These are phyloP conservation scores for Lepidopterella palustris DNA, from an alignment of 495 filamentous ascomycete species.

Conservation along the genomic window DNA sequence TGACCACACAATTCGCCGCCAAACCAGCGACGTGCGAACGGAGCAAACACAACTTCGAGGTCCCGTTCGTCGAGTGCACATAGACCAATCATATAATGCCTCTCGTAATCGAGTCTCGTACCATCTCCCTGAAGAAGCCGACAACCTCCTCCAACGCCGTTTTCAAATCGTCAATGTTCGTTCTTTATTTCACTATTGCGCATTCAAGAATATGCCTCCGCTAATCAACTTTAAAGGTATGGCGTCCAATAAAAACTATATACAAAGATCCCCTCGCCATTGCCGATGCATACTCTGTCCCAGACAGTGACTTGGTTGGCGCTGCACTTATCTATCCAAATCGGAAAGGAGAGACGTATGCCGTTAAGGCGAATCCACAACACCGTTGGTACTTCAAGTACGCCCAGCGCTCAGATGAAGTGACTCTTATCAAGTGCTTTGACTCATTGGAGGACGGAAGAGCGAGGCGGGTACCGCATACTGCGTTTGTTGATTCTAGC, in stretches of 20 bases:
- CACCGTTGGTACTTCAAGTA: slow-evolving; percentile 56
- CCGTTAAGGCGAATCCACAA: slow-evolving; percentile 50
- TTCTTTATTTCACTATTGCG: no score
- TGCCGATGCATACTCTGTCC: slow-evolving; percentile 54
- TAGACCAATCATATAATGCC: slow-evolving; percentile 68
- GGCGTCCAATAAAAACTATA: slow-evolving; percentile 63
- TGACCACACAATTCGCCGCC: slow-evolving; percentile 82
- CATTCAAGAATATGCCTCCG: no score
- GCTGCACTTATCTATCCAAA: slow-evolving; percentile 69
- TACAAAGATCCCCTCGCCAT: slow-evolving; percentile 56
- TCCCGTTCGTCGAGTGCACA: slow-evolving; percentile 68
- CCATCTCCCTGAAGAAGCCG: slow-evolving; percentile 55
- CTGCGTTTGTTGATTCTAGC: slow-evolving; percentile 68
- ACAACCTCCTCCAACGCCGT: slow-evolving; percentile 51
- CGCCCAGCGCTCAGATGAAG: slow-evolving; percentile 15
- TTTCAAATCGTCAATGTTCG: slow-evolving; percentile 71
- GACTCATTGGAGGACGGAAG: slow-evolving; percentile 56
- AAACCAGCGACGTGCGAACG: slow-evolving; percentile 33
- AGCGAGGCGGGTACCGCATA: slow-evolving; percentile 65
- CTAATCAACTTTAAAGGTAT: no score
- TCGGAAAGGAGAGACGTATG: slow-evolving; percentile 66
- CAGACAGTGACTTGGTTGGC: slow-evolving; percentile 57
- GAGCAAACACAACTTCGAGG: slow-evolving; percentile 36
- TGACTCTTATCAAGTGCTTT: slow-evolving; percentile 44
- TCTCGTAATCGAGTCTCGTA: slow-evolving; percentile 55